A percentile compares a stretch with the other conserved stretches of the same genome.
These are phyloP conservation scores for Byssochlamys sp. DNA, from an alignment of 2,329 filamentous ascomycete species.

Conservation along the genomic window DNA sequence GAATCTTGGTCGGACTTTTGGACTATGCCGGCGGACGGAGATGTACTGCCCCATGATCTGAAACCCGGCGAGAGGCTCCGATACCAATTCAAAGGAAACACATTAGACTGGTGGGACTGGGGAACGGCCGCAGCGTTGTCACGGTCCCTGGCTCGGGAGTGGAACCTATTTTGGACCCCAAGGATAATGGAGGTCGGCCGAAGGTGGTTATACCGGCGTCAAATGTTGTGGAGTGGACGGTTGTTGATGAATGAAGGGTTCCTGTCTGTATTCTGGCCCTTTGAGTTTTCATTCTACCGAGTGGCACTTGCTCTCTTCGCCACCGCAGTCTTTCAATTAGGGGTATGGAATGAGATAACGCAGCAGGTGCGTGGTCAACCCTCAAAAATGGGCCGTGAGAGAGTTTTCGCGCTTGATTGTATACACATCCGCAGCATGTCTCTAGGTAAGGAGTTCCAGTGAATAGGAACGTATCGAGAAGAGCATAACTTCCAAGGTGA, in stretches of 20 bases:
- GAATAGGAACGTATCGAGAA: too few relatives aligned
- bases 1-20: constrained; percentile 3
- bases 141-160: constrained; percentile 3
- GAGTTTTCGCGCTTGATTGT: too few relatives aligned
- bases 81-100: constrained; percentile 4
- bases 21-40: not conserved
- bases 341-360: not conserved
- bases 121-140: not conserved
- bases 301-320: not conserved
- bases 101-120: constrained; percentile 4
- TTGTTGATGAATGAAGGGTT: not conserved
- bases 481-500: too few relatives aligned
- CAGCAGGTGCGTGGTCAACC: too few relatives aligned
- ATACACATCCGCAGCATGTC: too few relatives aligned
- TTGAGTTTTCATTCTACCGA: not conserved
- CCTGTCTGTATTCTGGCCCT: not conserved
- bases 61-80: constrained; percentile 2
- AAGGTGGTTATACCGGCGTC: constrained; percentile 4
- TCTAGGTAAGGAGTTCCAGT: too few relatives aligned
- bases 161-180: constrained; percentile 2
- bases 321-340: not conserved
- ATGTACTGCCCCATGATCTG: not conserved
- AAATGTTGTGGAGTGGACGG: constrained; percentile 5
- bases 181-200: constrained; percentile 1
- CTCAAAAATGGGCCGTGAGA: too few relatives aligned